Conservation (phyloP, 164 flowering plant species). For the Nymphaea colorata region DNA sequence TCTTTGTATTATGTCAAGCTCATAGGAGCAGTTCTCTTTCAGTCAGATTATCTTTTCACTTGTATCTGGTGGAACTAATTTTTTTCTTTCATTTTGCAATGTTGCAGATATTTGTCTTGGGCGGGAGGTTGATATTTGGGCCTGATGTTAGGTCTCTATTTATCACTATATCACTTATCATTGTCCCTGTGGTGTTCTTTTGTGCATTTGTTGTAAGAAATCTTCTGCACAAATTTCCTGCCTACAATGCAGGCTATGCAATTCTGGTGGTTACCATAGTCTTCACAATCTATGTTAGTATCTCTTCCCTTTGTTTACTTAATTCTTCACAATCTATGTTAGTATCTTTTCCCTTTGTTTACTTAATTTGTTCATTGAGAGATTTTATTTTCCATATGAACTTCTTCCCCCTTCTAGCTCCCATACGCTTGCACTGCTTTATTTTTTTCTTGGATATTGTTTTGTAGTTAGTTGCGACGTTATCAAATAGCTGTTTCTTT, state of each 20-base stretch:
- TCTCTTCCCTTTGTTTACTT: background rate
- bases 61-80: background rate
- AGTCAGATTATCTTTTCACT: background rate
- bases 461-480: no score
- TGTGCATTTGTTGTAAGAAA: slow-evolving; percentile 84
- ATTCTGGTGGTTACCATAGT: slow-evolving; percentile 59
- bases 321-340: slow-evolving; percentile 51
- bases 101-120: slow-evolving; percentile 70
- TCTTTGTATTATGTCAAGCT: no score
- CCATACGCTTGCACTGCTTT: background rate
- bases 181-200: slow-evolving; percentile 54
- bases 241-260: slow-evolving; percentile 83
- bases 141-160: slow-evolving; percentile 81
- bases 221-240: slow-evolving; percentile 66
- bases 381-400: no score
- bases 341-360: slow-evolving; percentile 19
- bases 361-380: background rate
- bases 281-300: slow-evolving; percentile 67
- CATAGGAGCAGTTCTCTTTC: no score
- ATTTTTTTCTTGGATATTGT: no score
- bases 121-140: slow-evolving; percentile 89
- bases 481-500: no score
- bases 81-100: slow-evolving; percentile 5
- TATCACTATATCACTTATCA: slow-evolving; percentile 61
- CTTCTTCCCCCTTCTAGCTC: background rate